Base-by-base conservation (phyloP, 1,139 yeast species). In the Scheffersomyces segobiensis region DNA sequence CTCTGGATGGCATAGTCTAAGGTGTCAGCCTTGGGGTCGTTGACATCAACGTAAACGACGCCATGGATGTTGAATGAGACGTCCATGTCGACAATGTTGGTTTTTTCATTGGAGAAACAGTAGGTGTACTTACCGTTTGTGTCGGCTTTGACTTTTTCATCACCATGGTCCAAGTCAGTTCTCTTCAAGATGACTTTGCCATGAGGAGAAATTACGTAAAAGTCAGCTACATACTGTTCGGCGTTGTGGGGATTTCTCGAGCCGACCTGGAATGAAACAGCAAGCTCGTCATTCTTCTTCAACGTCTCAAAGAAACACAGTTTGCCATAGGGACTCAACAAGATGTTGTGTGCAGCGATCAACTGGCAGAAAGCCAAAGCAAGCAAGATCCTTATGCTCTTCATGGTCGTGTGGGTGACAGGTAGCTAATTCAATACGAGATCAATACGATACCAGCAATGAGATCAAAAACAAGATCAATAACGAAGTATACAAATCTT, bases 11-110 rank as follows among this genome's bases (percentile, higher is more conserved):
- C 93, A 61, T 88, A 87, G 70, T 95, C 98, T 69, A 95, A 82
- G 55, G 95, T 87, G 71, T 93, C 93, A 49, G 89, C 82, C 64
- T 89, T 84, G 60, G 93, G 93, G 68, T 91, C 95, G 66, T 88
- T 89, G 62, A 88, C 87, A 71, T 93, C 97, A 60, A 93, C 87
- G 73, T 91, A 93, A 59, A 93, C 87, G 52, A 91, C 93, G 50
- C 98, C 98, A 71, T 93, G 97, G 60, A 93, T 93, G 74, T 95
- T 95, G 83, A 95, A 95, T 0, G 97, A 89, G 52, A 95, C 97
- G 71, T 95, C 99, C 75, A 92, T 88, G 59, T 95, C 92, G 58
- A 83, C 87, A 59, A 88, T 75, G 48, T 86, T 81, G 17, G 91
- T 81, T 67, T 84, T 87, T 72, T 93, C 98, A 75, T 95, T 95